Base-by-base conservation (phyloP, 2,329 filamentous ascomycete genomes). In the Davidsoniella eucalypti region DNA sequence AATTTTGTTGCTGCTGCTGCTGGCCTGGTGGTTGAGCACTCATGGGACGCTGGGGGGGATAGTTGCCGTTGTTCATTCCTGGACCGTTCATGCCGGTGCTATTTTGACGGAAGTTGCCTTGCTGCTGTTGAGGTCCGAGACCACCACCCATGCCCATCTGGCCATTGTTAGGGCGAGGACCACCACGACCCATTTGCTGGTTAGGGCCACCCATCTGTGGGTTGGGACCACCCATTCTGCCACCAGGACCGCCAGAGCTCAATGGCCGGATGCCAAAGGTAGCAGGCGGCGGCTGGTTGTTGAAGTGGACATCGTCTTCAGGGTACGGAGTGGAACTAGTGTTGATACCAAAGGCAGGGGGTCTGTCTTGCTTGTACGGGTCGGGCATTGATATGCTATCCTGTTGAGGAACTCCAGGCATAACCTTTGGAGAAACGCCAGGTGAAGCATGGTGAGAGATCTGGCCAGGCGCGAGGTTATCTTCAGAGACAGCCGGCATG, bases 241-340 rank as follows among this genome's bases (percentile, higher is more conserved):
- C 26, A 7, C 46, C 37, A 41, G 46, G 46, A 6, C 48, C 42
- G 29, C 55, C 58, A 8, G 26, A 33, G 59, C 57, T 69, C 55
- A 59, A 68, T 58, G 64, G 72, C 56, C 70, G 72, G 57, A 72
- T 75, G 37, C 73, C 71, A 57, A 76, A 77, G 1, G 73, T 68
- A 55, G 71, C 70, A 49, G 65, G 63, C 1, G 65, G 63, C 1
- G 73, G 69, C 2, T 69, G 69, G 53, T 70, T 61, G 53, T 70
- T 61, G 54, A 69, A 69, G 53, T 45, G 55, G 47, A 66, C 58
- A 47, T 75, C 73, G 50, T 75, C 71, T 41, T 75, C 72, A 3
- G 72, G 73, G 54, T 76, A 76, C 0, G 73, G 72, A 0, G 68
- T 68, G 2, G 64, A 61, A 1, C 78, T 78, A 18, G 73, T 17